Evolutionary conservation across 1,284 basidiomycete genomes (phyloP), one percentile per base, ranked within the genome.

Genomic region (Cutaneotrichosporon daszewskae): DNA sequence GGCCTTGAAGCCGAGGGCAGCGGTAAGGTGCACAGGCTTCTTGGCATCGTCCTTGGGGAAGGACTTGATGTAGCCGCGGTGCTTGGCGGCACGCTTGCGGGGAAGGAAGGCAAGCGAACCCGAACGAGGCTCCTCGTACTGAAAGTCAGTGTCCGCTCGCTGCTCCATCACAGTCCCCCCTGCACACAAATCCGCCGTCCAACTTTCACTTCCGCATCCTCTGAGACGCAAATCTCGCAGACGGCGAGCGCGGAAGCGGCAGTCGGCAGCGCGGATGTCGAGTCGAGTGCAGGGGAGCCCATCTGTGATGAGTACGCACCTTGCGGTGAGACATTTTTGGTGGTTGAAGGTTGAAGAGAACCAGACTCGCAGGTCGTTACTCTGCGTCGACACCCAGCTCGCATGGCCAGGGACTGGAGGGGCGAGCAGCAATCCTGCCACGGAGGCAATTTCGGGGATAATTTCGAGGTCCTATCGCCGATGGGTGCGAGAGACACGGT

Each of bases 41-140:
- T 92, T 97, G 74, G 90, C 81, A 80, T 98, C 94, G 82, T 99
- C 95, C 91, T 84, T 89, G 69, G 92, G 91, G 83, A 96, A 96
- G 53, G 90, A 83, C 83, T 96, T 96, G 75, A 94, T 89, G 80
- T 91, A 91, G 74, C 91, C 91, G 64, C 91, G 85, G 76, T 95
- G 91, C 72, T 90, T 84, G 59, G 91, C 88, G 55, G 91, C 81
- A 71, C 91, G 84, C 79, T 96, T 96, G 72, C 86, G 82, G 68
- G 91, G 91, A 57, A 95, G 54, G 62, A 63, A 67, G 38, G 64
- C 89, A 63, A 94, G 81, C 57, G 88, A 92, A 68, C 89, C 89
- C 74, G 90, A 87, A 71, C 89, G 87, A 68, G 89, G 89, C 59
- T 87, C 88, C 83, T 94, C 89, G 77, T 84, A 94, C 87, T 92